Base-by-base conservation (phyloP, 225 moss, liverwort and hornwort genomes). In the Polytrichum commune region DNA sequence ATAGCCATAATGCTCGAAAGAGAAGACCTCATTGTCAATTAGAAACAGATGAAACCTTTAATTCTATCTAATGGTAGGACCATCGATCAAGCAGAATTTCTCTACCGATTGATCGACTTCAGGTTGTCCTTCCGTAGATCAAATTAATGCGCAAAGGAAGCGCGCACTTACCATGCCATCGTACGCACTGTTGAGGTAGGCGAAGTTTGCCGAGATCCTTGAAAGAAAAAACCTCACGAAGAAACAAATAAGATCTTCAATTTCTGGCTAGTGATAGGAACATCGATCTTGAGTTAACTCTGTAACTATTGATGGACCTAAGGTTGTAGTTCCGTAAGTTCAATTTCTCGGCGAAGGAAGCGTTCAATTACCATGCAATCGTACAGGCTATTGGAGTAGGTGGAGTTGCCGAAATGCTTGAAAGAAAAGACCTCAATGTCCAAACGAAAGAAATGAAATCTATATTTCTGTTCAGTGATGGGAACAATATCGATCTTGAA, bases 361-460 rank as follows among this genome's bases (percentile, higher is more conserved):
- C 24, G 8, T 62, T 23, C 62, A 25, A 24, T 23, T 6, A 7
- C 5, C 62, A n/a, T 62, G 62, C 62, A 18, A 62, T 0, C 33
- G 33, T 33, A 33, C 33, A 65, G 13, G 29, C 19, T 33, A 33
- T 33, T 8, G 33, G 8, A 8, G 33, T 33, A 33, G 68, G n/a
- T 67, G 66, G 78, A 81, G 30, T 62, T 33, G 1, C 79, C 76
- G 53, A 72, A 70, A 46, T 84, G 84, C 69, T 78, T 81, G 72
- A 76, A 87, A 33, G 33, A 33, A 33, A 8, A 33, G 8, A 8
- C 33, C 33, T 33, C 33, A 33, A 8, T 33, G 33, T 33, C 33
- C 33, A 33, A 33, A 33, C 1, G 33, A 8, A 33, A 8, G 33
- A 33, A 32, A 65, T 16, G 19, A 16, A n/a, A 6, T 32, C 29